Evolutionary conservation across 1,139 yeast genomes (phyloP).

Genomic region (Yamadazyma dushanensis): DNA sequence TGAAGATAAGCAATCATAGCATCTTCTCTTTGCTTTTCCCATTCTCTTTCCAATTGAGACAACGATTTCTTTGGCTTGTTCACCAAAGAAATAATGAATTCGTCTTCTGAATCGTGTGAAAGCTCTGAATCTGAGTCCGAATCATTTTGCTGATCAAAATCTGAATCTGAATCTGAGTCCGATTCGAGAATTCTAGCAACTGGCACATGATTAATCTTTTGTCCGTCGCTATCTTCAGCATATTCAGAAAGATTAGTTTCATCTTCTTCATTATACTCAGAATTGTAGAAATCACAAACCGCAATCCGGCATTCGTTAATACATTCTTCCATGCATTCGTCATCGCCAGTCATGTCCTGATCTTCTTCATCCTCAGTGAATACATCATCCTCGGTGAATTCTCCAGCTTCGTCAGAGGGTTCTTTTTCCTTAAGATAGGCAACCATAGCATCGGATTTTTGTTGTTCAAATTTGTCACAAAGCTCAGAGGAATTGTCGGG

Average conservation of each 20-base stretch:
- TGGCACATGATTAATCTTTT: neutral
- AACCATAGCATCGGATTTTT: neutral
- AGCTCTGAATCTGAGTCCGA: neutral
- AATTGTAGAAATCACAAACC: neutral
- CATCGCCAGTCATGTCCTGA: too few species aligned
- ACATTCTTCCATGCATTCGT: too few species aligned
- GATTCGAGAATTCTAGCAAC: too few species aligned
- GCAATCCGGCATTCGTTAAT: neutral
- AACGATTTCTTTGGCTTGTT: slow-evolving; percentile 4
- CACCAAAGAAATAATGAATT: neutral
- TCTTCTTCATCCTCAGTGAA: neutral
- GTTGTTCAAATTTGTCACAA: neutral
- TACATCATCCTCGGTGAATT: neutral
- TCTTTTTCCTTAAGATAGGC: neutral
- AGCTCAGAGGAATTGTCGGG: neutral
- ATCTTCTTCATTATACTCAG: neutral
- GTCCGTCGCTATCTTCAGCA: neutral
- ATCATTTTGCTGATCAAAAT: neutral
- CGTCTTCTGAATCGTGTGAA: neutral
- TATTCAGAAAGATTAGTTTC: neutral
- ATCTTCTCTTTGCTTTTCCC: slow-evolving; percentile 6
- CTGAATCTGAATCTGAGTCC: slow-evolving; percentile 1
- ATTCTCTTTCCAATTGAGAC: slow-evolving; percentile 4
- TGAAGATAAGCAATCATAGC: slow-evolving; percentile 6
- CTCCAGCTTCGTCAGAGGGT: neutral